Conservation (phyloP, 768 basidiomycete species). For the Podaxis mareebaensis region DNA sequence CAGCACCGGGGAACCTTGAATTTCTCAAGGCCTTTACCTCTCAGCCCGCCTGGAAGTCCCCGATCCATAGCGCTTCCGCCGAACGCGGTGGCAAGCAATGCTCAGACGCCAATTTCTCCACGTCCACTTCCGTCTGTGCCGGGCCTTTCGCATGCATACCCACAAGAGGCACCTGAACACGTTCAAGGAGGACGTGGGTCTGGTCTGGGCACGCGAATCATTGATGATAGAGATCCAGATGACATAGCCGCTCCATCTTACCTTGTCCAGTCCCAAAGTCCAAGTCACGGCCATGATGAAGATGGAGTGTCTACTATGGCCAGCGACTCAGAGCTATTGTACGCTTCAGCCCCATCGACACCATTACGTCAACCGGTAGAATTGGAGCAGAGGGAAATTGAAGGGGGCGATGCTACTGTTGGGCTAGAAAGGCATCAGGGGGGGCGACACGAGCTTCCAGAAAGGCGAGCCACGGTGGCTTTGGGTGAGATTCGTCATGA, state of each 20-base stretch:
- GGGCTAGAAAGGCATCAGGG: background rate
- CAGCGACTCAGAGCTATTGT: slow-evolving; percentile 11
- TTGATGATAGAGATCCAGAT: slow-evolving; percentile 12
- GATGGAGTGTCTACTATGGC: background rate
- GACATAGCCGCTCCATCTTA: background rate
- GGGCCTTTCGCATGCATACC: background rate
- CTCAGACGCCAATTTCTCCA: background rate
- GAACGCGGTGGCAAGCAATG: background rate
- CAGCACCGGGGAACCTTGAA: background rate
- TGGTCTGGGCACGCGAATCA: slow-evolving; percentile 1
- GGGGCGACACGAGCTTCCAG: background rate
- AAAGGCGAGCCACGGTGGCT: slow-evolving; percentile 7
- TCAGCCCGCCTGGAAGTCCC: background rate
- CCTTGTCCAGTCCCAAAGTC: background rate
- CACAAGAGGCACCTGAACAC: background rate
- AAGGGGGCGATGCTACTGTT: background rate
- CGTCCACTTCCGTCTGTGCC: slow-evolving; percentile 12
- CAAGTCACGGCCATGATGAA: slow-evolving; percentile 1
- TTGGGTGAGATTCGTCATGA: background rate
- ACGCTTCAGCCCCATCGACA: slow-evolving; percentile 14
- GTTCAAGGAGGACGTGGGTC: slow-evolving; percentile 3
- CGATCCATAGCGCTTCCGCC: background rate
- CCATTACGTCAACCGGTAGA: slow-evolving; percentile 1
- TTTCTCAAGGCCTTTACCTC: slow-evolving; percentile 3
- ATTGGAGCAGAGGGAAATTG: background rate